A percentile compares a stretch with the other conserved stretches of the same genome.
phyloP scores from a whole-genome alignment of 306 rosid genomes.

The Trichosanthes truncata region DNA sequence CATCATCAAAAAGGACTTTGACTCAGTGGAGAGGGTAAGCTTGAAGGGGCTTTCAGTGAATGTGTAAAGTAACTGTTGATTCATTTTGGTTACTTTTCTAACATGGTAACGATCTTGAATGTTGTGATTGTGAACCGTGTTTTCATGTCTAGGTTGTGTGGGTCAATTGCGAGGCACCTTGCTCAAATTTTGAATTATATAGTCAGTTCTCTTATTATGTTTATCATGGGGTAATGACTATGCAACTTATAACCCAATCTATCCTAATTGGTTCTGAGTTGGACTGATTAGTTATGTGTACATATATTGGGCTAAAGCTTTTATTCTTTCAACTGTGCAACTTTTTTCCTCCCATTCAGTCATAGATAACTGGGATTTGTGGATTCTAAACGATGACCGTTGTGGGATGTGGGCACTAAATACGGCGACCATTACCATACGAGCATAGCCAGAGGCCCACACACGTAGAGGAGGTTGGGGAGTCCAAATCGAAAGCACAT shows the following conservation, averaged over 20 bases:
- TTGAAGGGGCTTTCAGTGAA: too few relatives aligned
- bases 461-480: background rate
- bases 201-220: background rate
- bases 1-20: slow-evolving; percentile 23
- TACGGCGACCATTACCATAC: background rate
- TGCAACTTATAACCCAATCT: background rate
- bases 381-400: background rate
- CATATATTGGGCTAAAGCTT: background rate
- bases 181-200: background rate
- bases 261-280: background rate
- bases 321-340: background rate
- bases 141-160: background rate
- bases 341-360: background rate
- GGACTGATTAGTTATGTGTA: background rate
- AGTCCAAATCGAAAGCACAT: slow-evolving; percentile 22
- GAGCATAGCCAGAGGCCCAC: background rate
- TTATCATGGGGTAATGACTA: background rate
- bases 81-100: background rate
- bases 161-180: background rate
- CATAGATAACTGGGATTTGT: background rate
- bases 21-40: background rate
- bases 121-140: background rate
- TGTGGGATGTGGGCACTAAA: background rate
- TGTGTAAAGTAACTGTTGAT: background rate
- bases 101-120: background rate